Base-by-base conservation (phyloP, 306 rosid genomes). In the Fragaria iinumae region DNA sequence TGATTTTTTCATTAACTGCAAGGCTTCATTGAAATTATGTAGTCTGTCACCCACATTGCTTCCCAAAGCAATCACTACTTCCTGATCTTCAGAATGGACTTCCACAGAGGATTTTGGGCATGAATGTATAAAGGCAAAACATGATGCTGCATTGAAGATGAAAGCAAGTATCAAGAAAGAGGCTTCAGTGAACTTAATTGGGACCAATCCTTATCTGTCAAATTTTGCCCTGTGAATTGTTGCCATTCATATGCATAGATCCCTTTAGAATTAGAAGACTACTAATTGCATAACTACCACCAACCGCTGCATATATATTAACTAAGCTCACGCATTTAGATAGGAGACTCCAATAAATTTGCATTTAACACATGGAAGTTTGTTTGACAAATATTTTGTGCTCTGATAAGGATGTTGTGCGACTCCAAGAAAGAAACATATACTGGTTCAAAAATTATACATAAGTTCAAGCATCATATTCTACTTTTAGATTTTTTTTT, bases 1-100 rank as follows among this genome's bases (percentile, higher is more conserved):
- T 11, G 87, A 80, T 47, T 76, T 84, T 78, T 77, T 91, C 99
- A 95, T 90, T 62, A 86, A 56, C 64, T 70, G 86, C 90, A 95
- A 83, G 79, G 97, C 97, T 64, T 89, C 92, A 77, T 85, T 88
- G 80, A 92, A 95, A 84, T 90, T 90, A 21, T 81, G 85, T 36
- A 95, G 75, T 72, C 97, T 88, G 72, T 95, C 79, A 13, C 99
- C 97, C 50, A 95, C 89, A 80, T 95, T 92, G 82, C 97, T 92
- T 67, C 97, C 97, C 81, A 91, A 85, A 78, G 99, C 97, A 86
- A 95, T 89, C 84, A 87, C 97, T 36, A 89, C 97, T 84, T 95
- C 97, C 83, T 90, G 96, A 79, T 90, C 90, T 59, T 68, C 86
- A 73, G 91, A 76, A 77, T 89, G 90, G 83, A 90, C 84, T 81